Base-by-base conservation (phyloP, 257 asterid species). In the Nicotiana attenuata region DNA sequence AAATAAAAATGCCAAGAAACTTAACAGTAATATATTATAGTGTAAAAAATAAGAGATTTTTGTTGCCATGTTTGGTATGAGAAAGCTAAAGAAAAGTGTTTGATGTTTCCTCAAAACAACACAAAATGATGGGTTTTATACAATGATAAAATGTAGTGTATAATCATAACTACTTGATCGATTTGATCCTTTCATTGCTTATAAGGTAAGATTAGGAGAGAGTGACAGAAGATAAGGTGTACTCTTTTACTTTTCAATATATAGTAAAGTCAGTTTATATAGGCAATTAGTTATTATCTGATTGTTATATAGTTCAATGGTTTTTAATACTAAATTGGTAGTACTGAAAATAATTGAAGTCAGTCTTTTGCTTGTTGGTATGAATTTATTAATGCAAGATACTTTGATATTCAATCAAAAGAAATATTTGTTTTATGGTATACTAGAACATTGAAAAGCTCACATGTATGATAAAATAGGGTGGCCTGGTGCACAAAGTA, bases 1-100 rank as follows among this genome's bases (percentile, higher is more conserved):
- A 65, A 87, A 71, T 24, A 19, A 45, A 28, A 80, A 59, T 76
- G 81, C n/a, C 16, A 86, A 77, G 41, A 84, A 10, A 38, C 77
- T 50, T 56, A 81, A 56, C 47, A 81, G n/a, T 38, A 28, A 17
- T 20, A 50, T 8, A 16, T 75, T 26, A 75, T 28, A 19, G 31
- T 50, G 66, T 41, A 65, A 52, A 66, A 26, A 26, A 41, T 2
- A 2, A 10, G 56, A 5, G 9, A 5, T 29, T 17, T 65, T 50
- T 52, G 64, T 80, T 26, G 20, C 78, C 83, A 81, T 81, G 38
- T 66, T 80, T 81, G 35, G 41, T 75, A 3, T 61, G 50, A 68
- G 77, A 68, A 45, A 68, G 38, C 29, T 57, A 60, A 28, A 35
- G 77, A 69, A 8, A 22, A 47, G 52, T 73, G 13, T 50, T 50